A percentile compares a stretch with the other conserved stretches of the same genome.
Evolutionary conservation across 2,329 filamentous ascomycete genomes (phyloP).

Genomic region (Scytalidium sp.): DNA sequence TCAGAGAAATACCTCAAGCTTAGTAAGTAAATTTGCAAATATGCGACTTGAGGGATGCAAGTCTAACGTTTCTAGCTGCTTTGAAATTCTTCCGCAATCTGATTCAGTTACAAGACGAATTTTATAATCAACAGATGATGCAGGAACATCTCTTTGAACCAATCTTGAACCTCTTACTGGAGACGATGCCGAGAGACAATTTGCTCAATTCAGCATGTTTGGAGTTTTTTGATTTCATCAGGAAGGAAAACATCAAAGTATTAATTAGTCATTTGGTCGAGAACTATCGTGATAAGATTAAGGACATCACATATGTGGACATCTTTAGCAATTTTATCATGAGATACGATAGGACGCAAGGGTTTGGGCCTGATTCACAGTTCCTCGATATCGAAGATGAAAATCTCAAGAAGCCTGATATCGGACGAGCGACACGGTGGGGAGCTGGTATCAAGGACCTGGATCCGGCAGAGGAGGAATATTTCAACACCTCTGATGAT

Average conservation of each 20-base stretch:
- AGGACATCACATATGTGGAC: constrained; percentile 75
- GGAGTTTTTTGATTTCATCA: constrained; percentile 90
- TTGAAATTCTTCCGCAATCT: constrained; percentile 92
- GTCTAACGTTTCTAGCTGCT: constrained; percentile 54
- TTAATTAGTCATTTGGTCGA: constrained; percentile 82
- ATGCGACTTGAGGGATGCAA: neutral
- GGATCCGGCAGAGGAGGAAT: constrained; percentile 85
- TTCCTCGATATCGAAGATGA: constrained; percentile 70
- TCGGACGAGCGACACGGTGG: constrained; percentile 59
- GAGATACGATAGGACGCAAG: constrained; percentile 76
- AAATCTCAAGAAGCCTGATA: constrained; percentile 35
- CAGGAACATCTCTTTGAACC: constrained; percentile 79
- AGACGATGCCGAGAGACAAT: constrained; percentile 89
- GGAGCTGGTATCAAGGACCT: constrained; percentile 71
- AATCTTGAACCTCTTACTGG: constrained; percentile 77
- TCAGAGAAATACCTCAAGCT: constrained; percentile 91
- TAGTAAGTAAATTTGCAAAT: constrained; percentile 51
- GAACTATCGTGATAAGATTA: constrained; percentile 75
- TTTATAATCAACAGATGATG: constrained; percentile 82
- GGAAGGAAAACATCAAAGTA: constrained; percentile 75
- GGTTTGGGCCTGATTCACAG: constrained; percentile 62
- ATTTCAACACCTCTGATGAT: constrained; percentile 88
- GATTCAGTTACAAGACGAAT: constrained; percentile 82
- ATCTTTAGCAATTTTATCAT: constrained; percentile 76
- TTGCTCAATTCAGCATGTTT: constrained; percentile 90